A percentile compares a stretch with the other conserved stretches of the same genome.
Evolutionary conservation across 176 grass and related monocot genomes (phyloP).

Genomic region (Bothriochloa decipiens): DNA sequence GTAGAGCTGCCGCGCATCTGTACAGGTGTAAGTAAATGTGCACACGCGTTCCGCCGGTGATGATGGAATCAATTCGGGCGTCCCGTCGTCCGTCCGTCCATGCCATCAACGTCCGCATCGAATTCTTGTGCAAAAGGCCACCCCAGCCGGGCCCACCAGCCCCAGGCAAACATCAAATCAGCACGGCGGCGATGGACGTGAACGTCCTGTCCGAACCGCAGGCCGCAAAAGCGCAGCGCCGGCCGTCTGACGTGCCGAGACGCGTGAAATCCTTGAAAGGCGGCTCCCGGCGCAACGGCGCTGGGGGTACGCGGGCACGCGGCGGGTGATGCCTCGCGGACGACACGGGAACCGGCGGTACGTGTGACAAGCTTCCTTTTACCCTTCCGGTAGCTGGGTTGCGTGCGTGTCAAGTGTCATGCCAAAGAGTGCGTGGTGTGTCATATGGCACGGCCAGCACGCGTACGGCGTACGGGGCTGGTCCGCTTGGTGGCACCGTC

Average conservation of each 20-base stretch:
- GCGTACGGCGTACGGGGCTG: neutral
- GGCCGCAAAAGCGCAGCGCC: slow-evolving; percentile 6
- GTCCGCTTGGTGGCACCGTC: slow-evolving; percentile 1
- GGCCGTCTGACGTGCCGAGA: neutral
- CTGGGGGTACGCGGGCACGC: neutral
- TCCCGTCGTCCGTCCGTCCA: neutral
- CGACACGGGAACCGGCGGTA: too few species aligned
- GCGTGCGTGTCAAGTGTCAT: neutral
- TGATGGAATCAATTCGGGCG: slow-evolving; percentile 46
- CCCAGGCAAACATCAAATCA: neutral
- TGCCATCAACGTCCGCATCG: neutral
- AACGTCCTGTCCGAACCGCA: slow-evolving; percentile 26
- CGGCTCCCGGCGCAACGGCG: neutral
- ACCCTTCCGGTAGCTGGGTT: too few species aligned
- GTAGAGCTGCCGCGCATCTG: neutral
- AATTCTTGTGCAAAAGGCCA: neutral
- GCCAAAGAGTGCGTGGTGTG: neutral
- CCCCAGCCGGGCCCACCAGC: neutral
- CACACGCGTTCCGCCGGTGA: slow-evolving; percentile 6
- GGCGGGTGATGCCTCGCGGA: neutral
- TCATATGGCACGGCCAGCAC: neutral
- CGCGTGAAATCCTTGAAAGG: slow-evolving; percentile 33
- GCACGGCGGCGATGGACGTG: neutral
- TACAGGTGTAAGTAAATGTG: slow-evolving; percentile 55
- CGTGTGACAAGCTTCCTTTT: neutral